Evolutionary conservation across 768 basidiomycete genomes (phyloP).

Genomic region (Peribolospora kevripleyi): DNA sequence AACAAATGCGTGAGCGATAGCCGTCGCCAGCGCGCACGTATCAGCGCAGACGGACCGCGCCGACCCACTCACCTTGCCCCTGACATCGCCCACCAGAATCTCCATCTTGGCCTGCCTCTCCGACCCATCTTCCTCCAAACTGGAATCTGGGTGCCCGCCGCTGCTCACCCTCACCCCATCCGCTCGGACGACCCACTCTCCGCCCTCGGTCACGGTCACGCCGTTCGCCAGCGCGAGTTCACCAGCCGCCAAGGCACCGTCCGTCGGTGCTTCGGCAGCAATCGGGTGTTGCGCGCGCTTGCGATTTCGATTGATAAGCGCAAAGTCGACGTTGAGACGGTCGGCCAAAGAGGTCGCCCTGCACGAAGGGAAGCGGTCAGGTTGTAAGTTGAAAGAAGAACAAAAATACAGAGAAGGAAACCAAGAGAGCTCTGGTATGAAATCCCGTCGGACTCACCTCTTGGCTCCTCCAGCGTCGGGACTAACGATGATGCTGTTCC

Average conservation of each 20-base stretch:
- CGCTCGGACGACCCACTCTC: too few species aligned
- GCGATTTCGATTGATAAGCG: slow-evolving; percentile 77
- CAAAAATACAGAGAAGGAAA: not conserved
- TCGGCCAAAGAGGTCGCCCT: slow-evolving; percentile 89
- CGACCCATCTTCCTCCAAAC: slow-evolving; percentile 20
- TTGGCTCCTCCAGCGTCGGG: slow-evolving; percentile 98
- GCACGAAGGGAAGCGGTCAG: not conserved
- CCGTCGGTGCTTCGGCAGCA: too few species aligned
- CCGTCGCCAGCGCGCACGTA: not conserved
- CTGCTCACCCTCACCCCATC: slow-evolving; percentile 4
- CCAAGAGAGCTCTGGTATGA: not conserved
- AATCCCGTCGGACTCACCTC: slow-evolving; percentile 33
- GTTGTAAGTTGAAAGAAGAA: not conserved
- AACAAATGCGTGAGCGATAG: too few species aligned
- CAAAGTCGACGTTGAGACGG: slow-evolving; percentile 83
- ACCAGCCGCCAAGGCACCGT: too few species aligned
- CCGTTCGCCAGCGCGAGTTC: too few species aligned
- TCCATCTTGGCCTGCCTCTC: slow-evolving; percentile 44
- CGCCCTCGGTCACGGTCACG: too few species aligned
- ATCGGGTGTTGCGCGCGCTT: slow-evolving; percentile 27
- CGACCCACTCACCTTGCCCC: slow-evolving; percentile 39
- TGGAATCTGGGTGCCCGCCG: slow-evolving; percentile 19
- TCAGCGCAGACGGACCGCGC: not conserved
- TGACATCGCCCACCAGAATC: slow-evolving; percentile 79
- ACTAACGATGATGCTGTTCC: slow-evolving; percentile 72